phyloP scores from a whole-genome alignment of 1,284 basidiomycete species.

The Quambalaria eucalypti region DNA sequence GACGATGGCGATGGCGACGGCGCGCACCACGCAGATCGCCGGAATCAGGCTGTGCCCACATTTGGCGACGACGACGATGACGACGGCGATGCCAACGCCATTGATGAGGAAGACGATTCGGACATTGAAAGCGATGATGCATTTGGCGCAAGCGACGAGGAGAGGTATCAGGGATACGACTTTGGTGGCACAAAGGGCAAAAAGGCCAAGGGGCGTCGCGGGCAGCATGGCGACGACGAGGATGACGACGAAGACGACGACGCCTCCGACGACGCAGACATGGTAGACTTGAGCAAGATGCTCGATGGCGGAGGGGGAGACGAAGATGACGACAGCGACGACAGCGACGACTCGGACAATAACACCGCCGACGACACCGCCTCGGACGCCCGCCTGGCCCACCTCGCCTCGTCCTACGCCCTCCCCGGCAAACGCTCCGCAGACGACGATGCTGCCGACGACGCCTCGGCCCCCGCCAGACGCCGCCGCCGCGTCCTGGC shows the following conservation, averaged over 20 bases:
- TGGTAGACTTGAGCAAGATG: constrained; percentile 37
- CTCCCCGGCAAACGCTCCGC: neutral
- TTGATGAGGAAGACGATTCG: constrained; percentile 25
- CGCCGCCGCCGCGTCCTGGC: constrained; percentile 59
- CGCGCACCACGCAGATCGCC: neutral
- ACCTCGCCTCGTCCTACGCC: neutral
- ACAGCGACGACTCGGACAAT: constrained; percentile 10
- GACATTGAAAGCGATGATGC: constrained; percentile 45
- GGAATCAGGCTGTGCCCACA: constrained; percentile 4
- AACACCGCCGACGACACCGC: constrained; percentile 3
- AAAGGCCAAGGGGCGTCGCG: neutral
- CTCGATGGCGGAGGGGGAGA: constrained; percentile 29
- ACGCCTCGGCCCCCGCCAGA: constrained; percentile 9
- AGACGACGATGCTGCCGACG: constrained; percentile 2
- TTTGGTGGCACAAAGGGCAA: constrained; percentile 11
- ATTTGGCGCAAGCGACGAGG: constrained; percentile 42
- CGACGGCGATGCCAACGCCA: neutral
- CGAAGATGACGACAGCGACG: constrained; percentile 11
- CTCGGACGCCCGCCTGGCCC: neutral
- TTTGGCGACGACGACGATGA: constrained; percentile 7
- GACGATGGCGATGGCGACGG: neutral
- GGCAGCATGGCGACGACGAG: constrained; percentile 2
- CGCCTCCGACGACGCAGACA: constrained; percentile 27
- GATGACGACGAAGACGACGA: constrained; percentile 17
- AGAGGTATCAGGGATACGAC: constrained; percentile 26